These are phyloP conservation scores for Aspergillus hiratsukae DNA, from an alignment of 2,329 filamentous ascomycete species.

Conservation along the genomic window DNA sequence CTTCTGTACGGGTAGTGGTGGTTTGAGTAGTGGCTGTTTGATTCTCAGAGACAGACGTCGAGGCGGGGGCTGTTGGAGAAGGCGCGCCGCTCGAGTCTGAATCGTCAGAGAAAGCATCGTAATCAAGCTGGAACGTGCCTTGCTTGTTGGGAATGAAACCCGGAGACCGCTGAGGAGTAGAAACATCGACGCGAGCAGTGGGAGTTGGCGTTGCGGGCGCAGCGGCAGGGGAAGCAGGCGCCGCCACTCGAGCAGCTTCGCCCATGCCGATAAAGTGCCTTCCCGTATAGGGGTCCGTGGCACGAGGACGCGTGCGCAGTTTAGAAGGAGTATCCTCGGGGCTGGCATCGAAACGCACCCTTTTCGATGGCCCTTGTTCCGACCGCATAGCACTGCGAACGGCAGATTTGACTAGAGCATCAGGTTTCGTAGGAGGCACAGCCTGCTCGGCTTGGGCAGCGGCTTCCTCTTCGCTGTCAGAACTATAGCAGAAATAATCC, in stretches of 20 bases:
- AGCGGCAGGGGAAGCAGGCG: constrained; percentile 6
- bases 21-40: neutral
- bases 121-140: constrained; percentile 27
- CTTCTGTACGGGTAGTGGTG: constrained; percentile 3
- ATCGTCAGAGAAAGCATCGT: constrained; percentile 26
- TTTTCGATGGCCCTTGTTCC: constrained; percentile 22
- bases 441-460: constrained; percentile 7
- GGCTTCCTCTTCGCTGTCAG: constrained; percentile 27
- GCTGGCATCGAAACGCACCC: constrained; percentile 32
- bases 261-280: constrained; percentile 20
- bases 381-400: constrained; percentile 14
- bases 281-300: constrained; percentile 22
- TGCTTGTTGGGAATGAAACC: constrained; percentile 22
- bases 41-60: constrained; percentile 4
- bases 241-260: neutral
- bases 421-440: constrained; percentile 7
- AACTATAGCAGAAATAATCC: constrained; percentile 34
- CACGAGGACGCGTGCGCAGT: constrained; percentile 16
- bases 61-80: constrained; percentile 8
- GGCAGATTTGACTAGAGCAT: constrained; percentile 8
- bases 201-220: constrained; percentile 14
- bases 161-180: constrained; percentile 8
- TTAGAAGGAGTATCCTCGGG: constrained; percentile 33
- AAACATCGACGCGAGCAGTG: constrained; percentile 1
- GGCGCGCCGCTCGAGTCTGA: constrained; percentile 12